These are phyloP conservation scores for Aspergillus coremiiformis DNA, from an alignment of 495 filamentous ascomycete species.

Conservation along the genomic window DNA sequence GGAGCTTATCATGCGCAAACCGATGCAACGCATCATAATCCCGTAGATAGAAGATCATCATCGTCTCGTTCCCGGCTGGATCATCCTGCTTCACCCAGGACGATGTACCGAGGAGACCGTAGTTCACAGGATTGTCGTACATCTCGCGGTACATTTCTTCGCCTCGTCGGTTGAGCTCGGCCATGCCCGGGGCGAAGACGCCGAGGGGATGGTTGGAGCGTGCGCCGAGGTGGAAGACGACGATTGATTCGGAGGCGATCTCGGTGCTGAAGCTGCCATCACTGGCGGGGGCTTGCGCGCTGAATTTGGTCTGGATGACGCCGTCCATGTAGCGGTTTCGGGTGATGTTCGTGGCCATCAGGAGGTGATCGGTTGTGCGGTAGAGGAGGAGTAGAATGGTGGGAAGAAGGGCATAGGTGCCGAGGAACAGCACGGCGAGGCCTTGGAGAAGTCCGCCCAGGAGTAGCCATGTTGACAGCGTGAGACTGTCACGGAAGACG, in stretches of 20 bases:
- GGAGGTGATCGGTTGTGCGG: conserved; percentile 14
- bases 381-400: conserved; percentile 26
- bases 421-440: conserved; percentile 24
- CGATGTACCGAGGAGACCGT: conserved; percentile 24
- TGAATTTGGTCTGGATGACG: conserved; percentile 26
- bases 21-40: conserved; percentile 37
- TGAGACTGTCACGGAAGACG: conserved; percentile 16
- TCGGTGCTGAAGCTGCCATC: conserved; percentile 26
- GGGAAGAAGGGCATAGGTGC: conserved; percentile 28
- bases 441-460: conserved; percentile 37
- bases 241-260: conserved; percentile 24
- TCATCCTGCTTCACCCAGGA: conserved; percentile 15
- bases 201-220: conserved; percentile 36
- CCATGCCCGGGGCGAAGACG: conserved; percentile 4
- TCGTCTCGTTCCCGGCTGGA: conserved; percentile 26
- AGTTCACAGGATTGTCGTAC: conserved; percentile 20
- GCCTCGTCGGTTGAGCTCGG: background rate
- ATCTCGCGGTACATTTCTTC: conserved; percentile 4
- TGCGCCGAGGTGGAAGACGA: conserved; percentile 35
- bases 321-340: conserved; percentile 30
- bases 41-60: conserved; percentile 42
- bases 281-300: conserved; percentile 27
- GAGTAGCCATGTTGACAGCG: conserved; percentile 34
- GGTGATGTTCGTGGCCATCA: conserved; percentile 21
- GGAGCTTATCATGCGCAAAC: conserved; percentile 42